Evolutionary conservation across 352 stramenopile genomes (phyloP).

Genomic region (Globisporangium spiculum): DNA sequence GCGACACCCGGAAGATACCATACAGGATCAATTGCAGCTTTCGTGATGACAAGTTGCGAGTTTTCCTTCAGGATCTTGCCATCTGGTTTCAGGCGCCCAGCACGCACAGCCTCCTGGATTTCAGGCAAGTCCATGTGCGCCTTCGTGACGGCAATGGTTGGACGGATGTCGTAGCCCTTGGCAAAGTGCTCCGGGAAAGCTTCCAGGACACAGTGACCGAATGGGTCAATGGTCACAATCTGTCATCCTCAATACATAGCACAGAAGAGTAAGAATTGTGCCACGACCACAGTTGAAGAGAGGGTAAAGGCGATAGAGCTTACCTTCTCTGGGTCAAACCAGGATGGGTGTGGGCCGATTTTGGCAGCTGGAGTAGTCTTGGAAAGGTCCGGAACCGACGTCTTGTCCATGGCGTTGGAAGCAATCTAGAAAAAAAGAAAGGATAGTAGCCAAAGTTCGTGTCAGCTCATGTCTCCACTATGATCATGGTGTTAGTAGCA

Average conservation of each 20-base stretch:
- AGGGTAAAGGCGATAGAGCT: background rate
- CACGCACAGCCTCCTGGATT: slow-evolving; percentile 93
- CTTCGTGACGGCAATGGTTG: slow-evolving; percentile 96
- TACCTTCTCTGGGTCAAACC: slow-evolving; percentile 94
- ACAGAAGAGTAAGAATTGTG: background rate
- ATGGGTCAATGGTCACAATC: slow-evolving; percentile 81
- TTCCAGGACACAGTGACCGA: slow-evolving; percentile 76
- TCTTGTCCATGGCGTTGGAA: slow-evolving; percentile 70
- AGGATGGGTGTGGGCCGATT: slow-evolving; percentile 95
- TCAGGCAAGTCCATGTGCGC: slow-evolving; percentile 99
- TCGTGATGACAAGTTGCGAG: slow-evolving; percentile 92
- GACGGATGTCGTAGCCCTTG: slow-evolving; percentile 98
- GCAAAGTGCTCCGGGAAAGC: slow-evolving; percentile 93
- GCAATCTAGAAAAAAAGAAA: slow-evolving; percentile 35
- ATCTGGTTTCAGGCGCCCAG: slow-evolving; percentile 93
- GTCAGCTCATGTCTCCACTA: background rate
- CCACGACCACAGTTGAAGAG: background rate
- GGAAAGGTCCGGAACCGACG: slow-evolving; percentile 69
- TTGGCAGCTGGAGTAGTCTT: slow-evolving; percentile 96
- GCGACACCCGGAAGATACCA: slow-evolving; percentile 99
- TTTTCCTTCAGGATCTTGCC: slow-evolving; percentile 94
- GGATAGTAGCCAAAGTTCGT: background rate
- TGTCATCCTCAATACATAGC: slow-evolving; percentile 6
- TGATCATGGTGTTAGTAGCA: background rate
- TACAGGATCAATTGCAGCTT: slow-evolving; percentile 98